These are phyloP conservation scores for Guyanaporus albipodus DNA, from an alignment of 768 basidiomycete genomes.

Conservation along the genomic window DNA sequence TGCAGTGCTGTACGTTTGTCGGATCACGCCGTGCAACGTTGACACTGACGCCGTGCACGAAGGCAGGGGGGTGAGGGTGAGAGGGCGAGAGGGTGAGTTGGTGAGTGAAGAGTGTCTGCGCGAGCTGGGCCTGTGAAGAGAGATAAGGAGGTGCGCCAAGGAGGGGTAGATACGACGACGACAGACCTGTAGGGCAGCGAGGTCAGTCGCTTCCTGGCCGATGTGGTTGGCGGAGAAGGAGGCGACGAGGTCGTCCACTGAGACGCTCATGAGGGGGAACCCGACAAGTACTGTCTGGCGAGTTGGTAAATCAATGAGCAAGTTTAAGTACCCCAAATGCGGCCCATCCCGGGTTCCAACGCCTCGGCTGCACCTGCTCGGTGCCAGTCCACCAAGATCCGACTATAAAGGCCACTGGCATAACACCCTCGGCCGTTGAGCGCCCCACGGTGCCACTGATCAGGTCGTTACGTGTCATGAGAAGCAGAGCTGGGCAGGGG, in stretches of 20 bases:
- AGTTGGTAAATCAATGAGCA: no score
- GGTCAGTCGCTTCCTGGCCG: constrained; percentile 50
- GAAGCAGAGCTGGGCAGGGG: constrained; percentile 2
- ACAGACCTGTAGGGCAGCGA: constrained; percentile 44
- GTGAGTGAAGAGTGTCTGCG: constrained; percentile 40
- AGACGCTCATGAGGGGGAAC: constrained; percentile 38
- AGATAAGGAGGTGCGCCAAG: constrained; percentile 15
- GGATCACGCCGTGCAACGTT: constrained; percentile 29
- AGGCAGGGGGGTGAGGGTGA: constrained; percentile 15
- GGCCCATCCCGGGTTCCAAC: no score
- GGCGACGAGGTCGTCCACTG: constrained; percentile 50
- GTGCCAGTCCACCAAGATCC: no score
- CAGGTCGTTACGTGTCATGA: background rate
- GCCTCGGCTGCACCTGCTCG: no score
- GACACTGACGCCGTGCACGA: constrained; percentile 20
- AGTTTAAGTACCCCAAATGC: constrained; percentile 29
- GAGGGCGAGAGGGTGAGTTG: constrained; percentile 21
- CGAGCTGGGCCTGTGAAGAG: constrained; percentile 39
- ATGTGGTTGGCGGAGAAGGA: constrained; percentile 46
- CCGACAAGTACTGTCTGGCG: no score
- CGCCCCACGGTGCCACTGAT: no score
- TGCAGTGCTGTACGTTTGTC: constrained; percentile 38
- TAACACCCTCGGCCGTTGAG: no score
- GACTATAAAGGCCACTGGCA: no score
- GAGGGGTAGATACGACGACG: constrained; percentile 8